Evolutionary conservation across 805 yeast genomes (phyloP), one percentile per base, ranked within the genome.

Genomic region (Cyberlindnera nakhonratchasimensis): DNA sequence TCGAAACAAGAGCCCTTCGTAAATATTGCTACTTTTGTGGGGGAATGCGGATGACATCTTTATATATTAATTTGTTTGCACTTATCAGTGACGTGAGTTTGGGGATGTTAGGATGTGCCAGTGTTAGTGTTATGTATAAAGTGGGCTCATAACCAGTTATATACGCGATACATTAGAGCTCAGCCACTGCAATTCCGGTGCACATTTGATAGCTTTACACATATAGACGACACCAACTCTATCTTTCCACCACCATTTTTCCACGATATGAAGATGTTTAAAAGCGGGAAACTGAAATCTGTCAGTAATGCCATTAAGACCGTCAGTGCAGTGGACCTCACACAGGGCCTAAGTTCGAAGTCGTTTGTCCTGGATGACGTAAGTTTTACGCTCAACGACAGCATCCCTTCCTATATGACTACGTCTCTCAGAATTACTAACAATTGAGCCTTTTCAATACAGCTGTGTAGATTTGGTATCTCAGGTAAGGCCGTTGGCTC

Each of bases 401-500:
- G n/a, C n/a, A n/a, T n/a, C n/a, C n/a, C n/a, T n/a, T n/a, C n/a
- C n/a, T n/a, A n/a, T n/a, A n/a, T n/a, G n/a, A n/a, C n/a, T n/a
- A n/a, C n/a, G n/a, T n/a, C n/a, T n/a, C n/a, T n/a, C n/a, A 14
- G 37, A 17, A 33, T 25, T 25, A 37, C 20, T 28, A 19, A 20
- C 23, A 7, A 29, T 18, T n/a, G n/a, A n/a, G n/a, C n/a, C 21
- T 14, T 29, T 16, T 21, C 11, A 10, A n/a, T 14, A 8, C 30
- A 57, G 59, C 25, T 56, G 13, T 41, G 54, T 30, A 55, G 59
- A 47, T 80, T 76, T 53, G 93, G 93, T 2, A 56, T 83, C 25
- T 68, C 73, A 14, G 91, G 95, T 11, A 73, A 74, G 12, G 75
- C 86, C 8, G 66, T 77, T 26, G 79, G 86, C 0, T 58, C 80